Evolutionary conservation across 495 filamentous ascomycete species (phyloP), one percentile per base, ranked within the genome.

Genomic region (Talaromyces thailandensis): DNA sequence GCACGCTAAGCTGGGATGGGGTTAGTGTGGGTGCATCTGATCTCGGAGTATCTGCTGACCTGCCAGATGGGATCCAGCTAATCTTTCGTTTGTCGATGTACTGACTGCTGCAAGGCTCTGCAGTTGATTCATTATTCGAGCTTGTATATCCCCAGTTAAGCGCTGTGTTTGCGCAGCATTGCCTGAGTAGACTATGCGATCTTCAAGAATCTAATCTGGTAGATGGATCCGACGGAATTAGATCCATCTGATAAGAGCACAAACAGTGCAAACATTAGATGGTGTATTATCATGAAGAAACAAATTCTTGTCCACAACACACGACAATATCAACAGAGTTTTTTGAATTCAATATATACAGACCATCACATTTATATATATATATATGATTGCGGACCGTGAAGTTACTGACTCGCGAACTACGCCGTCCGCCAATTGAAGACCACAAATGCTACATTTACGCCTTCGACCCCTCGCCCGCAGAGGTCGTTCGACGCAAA

Each of bases 401-500:
- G 11, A 9, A 37, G 32, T 37, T 37, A 29, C 28, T 29, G 28
- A 29, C 28, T 29, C 28, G 28, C 28, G n/a, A n/a, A n/a, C n/a
- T n/a, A n/a, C 28, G 28, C 28, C 28, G 28, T n/a, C 28, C 28
- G 28, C 28, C 28, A 3, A 29, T 29, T 29, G 28, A 29, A 14
- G 32, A 26, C 5, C 52, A 29, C 21, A 55, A 26, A 76, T 73
- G 70, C 70, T 75, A 11, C 70, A 74, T 23, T 67, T 68, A 37
- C 71, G 73, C 32, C 53, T 78, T 16, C 68, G 67, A 37, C 69
- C 74, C 35, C 67, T 72, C 57, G 71, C 69, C 63, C 73, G 67
- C 63, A 70, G 60, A 60, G 58, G 64, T 45, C 28, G 45, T 21
- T 37, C 43, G 52, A 50, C 63, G 48, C 29, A 61, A 21, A 60